Conservation (phyloP, 2,329 filamentous ascomycete genomes). For the Diaporthe capsici region DNA sequence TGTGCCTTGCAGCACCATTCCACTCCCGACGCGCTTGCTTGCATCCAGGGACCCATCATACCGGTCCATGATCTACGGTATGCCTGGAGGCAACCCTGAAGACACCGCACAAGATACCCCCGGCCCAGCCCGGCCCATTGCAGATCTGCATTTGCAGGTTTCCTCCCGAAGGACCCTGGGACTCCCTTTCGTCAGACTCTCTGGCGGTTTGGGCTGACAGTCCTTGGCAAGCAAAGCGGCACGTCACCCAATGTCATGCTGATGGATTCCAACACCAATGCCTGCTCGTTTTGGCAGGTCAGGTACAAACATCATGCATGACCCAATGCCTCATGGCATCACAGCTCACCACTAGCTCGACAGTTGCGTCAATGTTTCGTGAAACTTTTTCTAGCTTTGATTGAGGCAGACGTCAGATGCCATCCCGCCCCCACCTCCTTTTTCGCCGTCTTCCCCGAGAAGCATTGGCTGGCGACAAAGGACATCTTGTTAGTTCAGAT, state of each 20-base stretch:
- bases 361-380: slow-evolving; percentile 20
- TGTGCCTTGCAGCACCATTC: slow-evolving; percentile 13
- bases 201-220: background rate
- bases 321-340: slow-evolving; percentile 1
- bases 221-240: slow-evolving; percentile 31
- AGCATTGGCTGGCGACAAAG: background rate
- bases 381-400: background rate
- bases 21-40: slow-evolving; percentile 18
- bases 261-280: background rate
- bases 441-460: background rate
- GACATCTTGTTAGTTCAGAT: background rate
- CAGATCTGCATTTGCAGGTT: slow-evolving; percentile 28
- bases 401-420: background rate
- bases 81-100: slow-evolving; percentile 24
- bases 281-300: slow-evolving; percentile 14
- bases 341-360: slow-evolving; percentile 5
- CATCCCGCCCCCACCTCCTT: background rate
- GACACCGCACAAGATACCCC: background rate
- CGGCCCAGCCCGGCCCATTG: background rate
- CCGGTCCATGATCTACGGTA: slow-evolving; percentile 12
- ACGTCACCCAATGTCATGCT: slow-evolving; percentile 29
- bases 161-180: slow-evolving; percentile 2
- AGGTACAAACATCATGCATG: background rate
- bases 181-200: slow-evolving; percentile 6
- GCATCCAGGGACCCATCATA: slow-evolving; percentile 23